Base-by-base conservation (phyloP, 352 stramenopile genomes). In the Phytophthora chlamydospora region DNA sequence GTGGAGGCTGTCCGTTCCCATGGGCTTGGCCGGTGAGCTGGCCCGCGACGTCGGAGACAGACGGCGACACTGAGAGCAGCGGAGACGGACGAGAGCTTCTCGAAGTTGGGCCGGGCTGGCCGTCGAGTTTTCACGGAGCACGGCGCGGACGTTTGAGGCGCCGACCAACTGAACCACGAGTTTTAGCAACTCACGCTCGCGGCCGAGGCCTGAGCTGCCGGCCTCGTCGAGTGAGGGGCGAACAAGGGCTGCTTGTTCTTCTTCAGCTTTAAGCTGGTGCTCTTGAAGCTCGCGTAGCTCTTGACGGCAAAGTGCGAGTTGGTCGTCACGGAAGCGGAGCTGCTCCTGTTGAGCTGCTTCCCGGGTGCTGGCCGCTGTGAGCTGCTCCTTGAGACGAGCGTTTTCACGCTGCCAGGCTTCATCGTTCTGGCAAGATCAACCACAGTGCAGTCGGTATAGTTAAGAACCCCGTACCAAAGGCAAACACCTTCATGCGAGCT, bases 391-490 rank as follows among this genome's bases (percentile, higher is more conserved):
- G 9, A 70, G 42, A 13, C 62, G 56, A 17, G 42, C 24, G n/a
- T 70, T 70, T 8, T 70, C 62, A 19, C 47, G 62, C 31, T 66
- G 62, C 62, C 55, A 70, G 5, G 42, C 50, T 13, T 70, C 62
- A 36, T 66, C 55, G 12, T 70, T 70, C 62, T 70, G 21, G 7
- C 10, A 14, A 42, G 19, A n/a, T 29, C 29, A 12, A 42, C 36
- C 21, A 42, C 6, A 39, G 19, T 27, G 9, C n/a, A 61, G 10
- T 49, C 12, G n/a, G 19, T 42, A 16, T 46, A 46, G 31, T 45
- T 53, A 61, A 5, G 21, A 31, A 2, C 19, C 14, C 21, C 11
- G 35, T 6, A 24, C 4, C 13, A 36, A 52, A 34, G 19, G 32
- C 24, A 14, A 46, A 45, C 14, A 24, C 21, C 21, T 24, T 27